Conservation (phyloP, 2,329 filamentous ascomycete genomes). For the Alternaria angustiovoidea region DNA sequence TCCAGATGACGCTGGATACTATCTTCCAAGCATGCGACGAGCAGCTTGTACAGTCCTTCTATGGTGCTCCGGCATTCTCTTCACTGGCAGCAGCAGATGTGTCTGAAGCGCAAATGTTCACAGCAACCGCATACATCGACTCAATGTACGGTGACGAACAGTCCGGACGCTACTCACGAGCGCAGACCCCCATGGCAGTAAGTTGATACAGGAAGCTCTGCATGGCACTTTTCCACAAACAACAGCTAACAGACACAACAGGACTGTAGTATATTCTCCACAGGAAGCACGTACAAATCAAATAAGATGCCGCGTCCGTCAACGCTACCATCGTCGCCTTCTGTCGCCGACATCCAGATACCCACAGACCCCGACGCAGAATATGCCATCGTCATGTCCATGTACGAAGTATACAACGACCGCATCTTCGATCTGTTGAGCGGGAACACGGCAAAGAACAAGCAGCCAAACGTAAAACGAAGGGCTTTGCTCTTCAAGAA, state of each 20-base stretch:
- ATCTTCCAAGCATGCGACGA: conserved; percentile 82
- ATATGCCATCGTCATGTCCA: conserved; percentile 89
- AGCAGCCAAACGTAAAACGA: conserved; percentile 63
- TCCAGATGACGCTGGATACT: conserved; percentile 88
- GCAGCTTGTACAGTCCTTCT: conserved; percentile 69
- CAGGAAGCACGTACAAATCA: conserved; percentile 60
- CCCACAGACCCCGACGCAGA: conserved; percentile 74
- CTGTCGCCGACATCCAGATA: conserved; percentile 74
- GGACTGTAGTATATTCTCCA: conserved; percentile 66
- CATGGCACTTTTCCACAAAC: conserved; percentile 32
- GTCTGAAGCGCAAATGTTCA: conserved; percentile 80
- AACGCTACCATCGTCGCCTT: conserved; percentile 75
- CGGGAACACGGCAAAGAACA: conserved; percentile 65
- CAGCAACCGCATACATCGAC: conserved; percentile 80
- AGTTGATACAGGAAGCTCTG: conserved; percentile 35
- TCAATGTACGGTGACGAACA: conserved; percentile 74
- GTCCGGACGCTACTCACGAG: conserved; percentile 60
- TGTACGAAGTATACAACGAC: conserved; percentile 99
- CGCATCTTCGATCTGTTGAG: conserved; percentile 93
- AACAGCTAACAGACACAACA: conserved; percentile 47
- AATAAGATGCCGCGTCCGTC: conserved; percentile 73
- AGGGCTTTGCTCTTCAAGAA: conserved; percentile 89
- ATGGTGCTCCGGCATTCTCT: conserved; percentile 69
- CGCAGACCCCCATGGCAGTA: conserved; percentile 58
- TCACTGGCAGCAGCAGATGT: conserved; percentile 79